phyloP scores from a whole-genome alignment of 1,284 basidiomycete genomes.

The Ganoderma multipileum region DNA sequence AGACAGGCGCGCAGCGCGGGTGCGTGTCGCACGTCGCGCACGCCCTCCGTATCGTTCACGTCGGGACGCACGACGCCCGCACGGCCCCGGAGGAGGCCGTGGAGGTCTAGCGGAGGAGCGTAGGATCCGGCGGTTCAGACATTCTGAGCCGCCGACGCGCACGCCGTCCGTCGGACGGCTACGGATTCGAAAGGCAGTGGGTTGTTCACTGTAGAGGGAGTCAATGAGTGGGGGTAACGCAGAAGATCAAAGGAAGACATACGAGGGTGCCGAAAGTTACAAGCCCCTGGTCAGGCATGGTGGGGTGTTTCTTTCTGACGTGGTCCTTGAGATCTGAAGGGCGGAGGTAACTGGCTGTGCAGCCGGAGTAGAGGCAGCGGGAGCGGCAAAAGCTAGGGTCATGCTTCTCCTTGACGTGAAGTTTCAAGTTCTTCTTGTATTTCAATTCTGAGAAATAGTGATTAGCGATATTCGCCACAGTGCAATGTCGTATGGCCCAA shows the following conservation, averaged over 20 bases:
- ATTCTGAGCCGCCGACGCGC: background rate
- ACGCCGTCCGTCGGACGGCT: constrained; percentile 4
- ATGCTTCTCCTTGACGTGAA: background rate
- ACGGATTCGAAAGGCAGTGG: constrained; percentile 5
- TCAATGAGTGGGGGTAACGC: background rate
- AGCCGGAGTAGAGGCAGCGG: background rate
- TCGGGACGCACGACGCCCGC: background rate
- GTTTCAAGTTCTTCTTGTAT: background rate
- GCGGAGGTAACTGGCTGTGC: background rate
- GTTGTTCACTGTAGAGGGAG: background rate
- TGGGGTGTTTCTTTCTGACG: background rate
- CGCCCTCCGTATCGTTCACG: background rate
- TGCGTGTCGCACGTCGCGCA: constrained; percentile 1
- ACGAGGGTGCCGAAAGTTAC: background rate
- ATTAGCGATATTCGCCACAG: too few relatives aligned
- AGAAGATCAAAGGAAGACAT: background rate
- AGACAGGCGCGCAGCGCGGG: background rate
- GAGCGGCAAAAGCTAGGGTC: background rate
- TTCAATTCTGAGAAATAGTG: background rate
- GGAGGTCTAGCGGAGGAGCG: constrained; percentile 4
- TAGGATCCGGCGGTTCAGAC: constrained; percentile 4
- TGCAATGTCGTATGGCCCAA: background rate
- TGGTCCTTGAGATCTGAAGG: background rate
- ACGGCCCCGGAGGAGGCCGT: constrained; percentile 6
- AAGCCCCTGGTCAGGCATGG: background rate